Evolutionary conservation across 2,329 filamentous ascomycete species (phyloP).

Genomic region (Monosporascus sp.): DNA sequence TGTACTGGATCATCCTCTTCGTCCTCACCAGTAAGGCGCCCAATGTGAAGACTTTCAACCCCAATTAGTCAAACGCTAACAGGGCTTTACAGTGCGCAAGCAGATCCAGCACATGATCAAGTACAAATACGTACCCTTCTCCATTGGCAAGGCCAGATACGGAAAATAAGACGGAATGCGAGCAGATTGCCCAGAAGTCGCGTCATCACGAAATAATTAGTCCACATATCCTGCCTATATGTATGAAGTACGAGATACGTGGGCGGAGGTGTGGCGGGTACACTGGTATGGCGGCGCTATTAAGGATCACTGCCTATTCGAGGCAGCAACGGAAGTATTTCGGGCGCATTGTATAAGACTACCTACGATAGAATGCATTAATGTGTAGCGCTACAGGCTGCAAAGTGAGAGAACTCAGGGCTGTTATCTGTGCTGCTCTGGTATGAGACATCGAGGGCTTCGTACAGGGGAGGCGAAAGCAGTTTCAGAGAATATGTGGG

Average conservation of each 20-base stretch:
- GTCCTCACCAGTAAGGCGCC: conserved; percentile 78
- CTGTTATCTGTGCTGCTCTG: too few relatives aligned
- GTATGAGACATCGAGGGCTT: too few relatives aligned
- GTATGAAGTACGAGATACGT: not conserved
- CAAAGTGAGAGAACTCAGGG: not conserved
- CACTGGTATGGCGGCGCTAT: not conserved
- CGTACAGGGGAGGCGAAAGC: too few relatives aligned
- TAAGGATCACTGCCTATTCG: not conserved
- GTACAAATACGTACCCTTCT: conserved; percentile 95
- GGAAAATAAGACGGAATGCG: conserved; percentile 52
- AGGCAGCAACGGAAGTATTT: not conserved
- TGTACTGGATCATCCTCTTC: conserved; percentile 98
- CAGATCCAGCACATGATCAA: conserved; percentile 99
- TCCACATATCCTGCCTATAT: not conserved
- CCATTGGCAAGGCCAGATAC: conserved; percentile 83
- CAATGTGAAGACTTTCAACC: not conserved
- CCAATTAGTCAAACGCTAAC: conserved; percentile 1
- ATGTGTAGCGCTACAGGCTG: not conserved
- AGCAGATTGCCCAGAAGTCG: conserved; percentile 3
- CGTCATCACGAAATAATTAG: not conserved
- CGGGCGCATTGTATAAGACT: not conserved
- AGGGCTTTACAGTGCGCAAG: conserved; percentile 68
- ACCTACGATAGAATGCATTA: not conserved
- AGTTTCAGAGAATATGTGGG: too few relatives aligned
- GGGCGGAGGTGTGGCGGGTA: not conserved